Evolutionary conservation across 345 rosid species (phyloP).

Genomic region (Luvunga scandens): DNA sequence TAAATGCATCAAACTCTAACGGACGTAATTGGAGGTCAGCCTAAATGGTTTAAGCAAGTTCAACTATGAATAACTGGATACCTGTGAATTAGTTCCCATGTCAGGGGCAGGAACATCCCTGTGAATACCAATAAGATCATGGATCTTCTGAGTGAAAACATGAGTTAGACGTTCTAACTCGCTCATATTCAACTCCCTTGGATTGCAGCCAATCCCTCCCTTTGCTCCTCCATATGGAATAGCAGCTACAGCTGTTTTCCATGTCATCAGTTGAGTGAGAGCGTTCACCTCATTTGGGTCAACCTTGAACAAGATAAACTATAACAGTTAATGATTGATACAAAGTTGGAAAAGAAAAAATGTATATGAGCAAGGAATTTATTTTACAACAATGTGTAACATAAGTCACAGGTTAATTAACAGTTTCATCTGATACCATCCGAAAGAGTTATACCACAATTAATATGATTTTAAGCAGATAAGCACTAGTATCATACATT

Average conservation of each 20-base stretch:
- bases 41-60: background rate
- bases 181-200: slow-evolving; percentile 36
- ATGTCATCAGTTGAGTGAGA: slow-evolving; percentile 65
- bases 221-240: slow-evolving; percentile 69
- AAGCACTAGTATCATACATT: too few species aligned
- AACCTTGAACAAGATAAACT: slow-evolving; percentile 30
- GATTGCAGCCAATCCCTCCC: slow-evolving; percentile 61
- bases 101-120: slow-evolving; percentile 70
- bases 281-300: slow-evolving; percentile 66
- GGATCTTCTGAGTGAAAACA: slow-evolving; percentile 66
- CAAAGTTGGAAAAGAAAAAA: background rate
- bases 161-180: slow-evolving; percentile 57
- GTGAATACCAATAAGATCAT: slow-evolving; percentile 44
- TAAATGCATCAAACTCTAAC: background rate
- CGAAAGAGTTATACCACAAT: background rate
- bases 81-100: slow-evolving; percentile 69
- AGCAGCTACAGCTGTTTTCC: slow-evolving; percentile 62
- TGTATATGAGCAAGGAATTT: background rate
- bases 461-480: background rate
- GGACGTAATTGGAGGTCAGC: background rate
- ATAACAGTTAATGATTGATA: background rate
- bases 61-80: background rate
- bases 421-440: background rate
- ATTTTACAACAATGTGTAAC: background rate
- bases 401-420: background rate